Base-by-base conservation (phyloP, 148 eudicot species). In the Rhododendron henanense region DNA sequence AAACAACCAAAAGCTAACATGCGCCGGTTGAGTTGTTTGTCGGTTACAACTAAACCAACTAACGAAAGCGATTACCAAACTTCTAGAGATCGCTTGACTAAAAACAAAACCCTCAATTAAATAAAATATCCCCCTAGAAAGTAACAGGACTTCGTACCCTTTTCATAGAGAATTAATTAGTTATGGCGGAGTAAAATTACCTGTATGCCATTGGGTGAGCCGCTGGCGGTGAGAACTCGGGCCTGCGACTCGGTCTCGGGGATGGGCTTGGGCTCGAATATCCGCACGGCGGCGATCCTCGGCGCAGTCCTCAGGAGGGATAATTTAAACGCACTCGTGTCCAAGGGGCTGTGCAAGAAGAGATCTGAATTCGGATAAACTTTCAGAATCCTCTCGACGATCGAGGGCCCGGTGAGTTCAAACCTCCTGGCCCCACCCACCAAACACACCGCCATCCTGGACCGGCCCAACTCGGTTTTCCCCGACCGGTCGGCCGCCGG, bases 161-260 rank as follows among this genome's bases (percentile, higher is more conserved):
- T 18, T 59, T 19, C n/a, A 5, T 41, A 18, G 16, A 44, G 33
- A 78, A 19, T 23, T 51, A 5, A 5, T 59, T 59, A 4, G 1
- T 4, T 37, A 45, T 39, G 45, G 47, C 8, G n/a, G 80, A 47
- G 73, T 67, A 47, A 51, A 79, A 11, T 57, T 55, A 97, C 98
- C 99, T 97, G 99, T 51, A 97, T 93, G 39, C 99, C 98, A 69
- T 94, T 94, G 28, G 99, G 99, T 31, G 99, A 97, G 88, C 93
- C 91, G 21, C 86, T 89, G 2, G 98, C 90, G 11, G 98, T 94
- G 55, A 97, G 92, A 35, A 97, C 98, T 14, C 96, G 94, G 61
- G 65, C 37, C 85, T 92, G 91, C 6, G 93, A 79, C 88, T 93
- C 96, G 19, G 93, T 89, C 87, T 95, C 98, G 45, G 84, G 84